Base-by-base conservation (phyloP, 169 alveolate species). In the Plasmodium falciparum region DNA sequence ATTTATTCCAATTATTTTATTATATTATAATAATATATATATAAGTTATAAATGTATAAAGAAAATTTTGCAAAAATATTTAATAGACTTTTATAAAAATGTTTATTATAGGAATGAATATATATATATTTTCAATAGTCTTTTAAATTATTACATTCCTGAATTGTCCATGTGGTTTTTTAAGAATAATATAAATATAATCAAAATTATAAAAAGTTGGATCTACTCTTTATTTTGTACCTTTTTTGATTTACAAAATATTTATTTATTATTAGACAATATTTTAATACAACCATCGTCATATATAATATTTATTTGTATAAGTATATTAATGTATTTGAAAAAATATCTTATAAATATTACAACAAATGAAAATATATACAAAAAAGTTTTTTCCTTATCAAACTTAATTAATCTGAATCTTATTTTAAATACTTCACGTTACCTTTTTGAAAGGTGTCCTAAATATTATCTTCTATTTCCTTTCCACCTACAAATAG, bases 41-140 rank as follows among this genome's bases (percentile, higher is more conserved):
- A 54, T 80, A 39, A 33, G 62, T 59, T 80, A 80, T 61, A 80
- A 80, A 52, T 80, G 90, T 59, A 43, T 45, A 26, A 52, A 80
- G 43, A 39, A 71, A 58, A 58, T 80, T n/a, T 22, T 80, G 11
- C 33, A 80, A 71, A 80, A 54, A 3, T 80, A 80, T 67, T 67
- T 80, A 47, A 15, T 80, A n/a, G 83, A 67, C 22, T 9, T 80
- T 33, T 67, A 67, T 49, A 39, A 43, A 54, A 80, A 61, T 80
- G 59, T 29, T 15, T 17, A 67, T 20, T 58, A 33, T 15, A 67
- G 56, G 17, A 13, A 61, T n/a, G 73, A 67, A 80, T 67, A 61
- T 62, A 13, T 59, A 1, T 67, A 54, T 33, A 80, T 72, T 20
- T 80, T 80, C 39, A 80, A 80, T 67, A 66, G 83, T 24, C 72